Evolutionary conservation across 2,329 filamentous ascomycete species (phyloP), one percentile per base, ranked within the genome.

Genomic region (Massarina eburnea): DNA sequence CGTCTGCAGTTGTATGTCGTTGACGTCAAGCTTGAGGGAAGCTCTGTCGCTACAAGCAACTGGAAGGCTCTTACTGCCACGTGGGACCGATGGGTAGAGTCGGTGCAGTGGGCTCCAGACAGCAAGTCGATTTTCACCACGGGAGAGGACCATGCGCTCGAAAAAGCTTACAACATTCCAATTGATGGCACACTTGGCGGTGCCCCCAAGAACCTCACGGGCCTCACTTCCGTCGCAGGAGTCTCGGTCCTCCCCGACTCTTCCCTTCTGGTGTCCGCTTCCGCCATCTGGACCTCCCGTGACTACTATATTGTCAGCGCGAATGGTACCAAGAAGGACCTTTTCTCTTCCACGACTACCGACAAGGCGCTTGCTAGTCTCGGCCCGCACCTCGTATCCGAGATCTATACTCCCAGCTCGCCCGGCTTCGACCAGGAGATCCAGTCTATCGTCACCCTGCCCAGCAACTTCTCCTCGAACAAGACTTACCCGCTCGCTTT

Each of bases 401-500:
- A 89, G 45, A 80, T 91, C 50, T 90, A 85, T 80, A 89, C 81
- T 59, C 74, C 79, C 27, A 87, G 86, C 21, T 81, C 81, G 6
- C 73, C 70, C 44, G 70, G 69, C 47, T 53, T 58, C 10, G 55
- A 63, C 38, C 83, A 86, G 57, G 72, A 83, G 41, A 79, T 88
- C 17, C 87, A 89, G 55, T 83, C 86, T 1, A 78, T 85, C 52
- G 80, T 86, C 5, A 73, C 89, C 59, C 82, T 80, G 52, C 87
- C 79, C 53, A 70, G 70, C 34, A 67, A 80, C 60, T 95, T 91
- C 61, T 79, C 87, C 61, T 71, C 80, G 17, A 77, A 73, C 33
- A 86, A 89, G 68, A 90, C 83, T 50, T 95, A 92, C 61, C 90
- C 89, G 0, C 76, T 95, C 6, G 82, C 85, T 1, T 85, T 90